A percentile compares a stretch with the other conserved stretches of the same genome.
Conservation (phyloP, 2,329 filamentous ascomycete genomes). For the Aureobasidium melanogenum region DNA sequence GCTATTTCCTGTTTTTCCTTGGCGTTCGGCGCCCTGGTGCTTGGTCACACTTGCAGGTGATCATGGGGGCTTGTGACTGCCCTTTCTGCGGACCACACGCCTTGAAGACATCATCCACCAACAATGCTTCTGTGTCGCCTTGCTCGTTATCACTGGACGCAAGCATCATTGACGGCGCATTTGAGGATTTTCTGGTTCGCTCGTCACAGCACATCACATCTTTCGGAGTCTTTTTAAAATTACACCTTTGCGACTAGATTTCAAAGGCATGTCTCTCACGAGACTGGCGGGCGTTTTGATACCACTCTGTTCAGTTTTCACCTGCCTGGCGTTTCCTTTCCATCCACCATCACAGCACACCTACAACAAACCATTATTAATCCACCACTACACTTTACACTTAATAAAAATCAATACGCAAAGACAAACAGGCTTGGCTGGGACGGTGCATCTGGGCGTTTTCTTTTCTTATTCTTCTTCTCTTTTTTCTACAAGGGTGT, state of each 20-base stretch:
- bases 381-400: neutral
- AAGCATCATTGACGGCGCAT: neutral
- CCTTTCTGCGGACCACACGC: neutral
- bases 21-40: constrained; percentile 5
- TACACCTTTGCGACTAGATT: constrained; percentile 6
- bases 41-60: constrained; percentile 10
- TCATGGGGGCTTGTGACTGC: constrained; percentile 3
- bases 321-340: neutral
- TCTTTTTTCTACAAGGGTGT: neutral
- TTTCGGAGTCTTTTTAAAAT: neutral
- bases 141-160: neutral
- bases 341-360: neutral
- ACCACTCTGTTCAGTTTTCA: neutral
- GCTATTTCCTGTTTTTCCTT: neutral
- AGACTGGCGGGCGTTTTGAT: constrained; percentile 9
- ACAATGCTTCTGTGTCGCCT: neutral
- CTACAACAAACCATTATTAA: neutral
- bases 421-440: constrained; percentile 2
- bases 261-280: constrained; percentile 2
- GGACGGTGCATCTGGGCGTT: constrained; percentile 5
- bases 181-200: neutral
- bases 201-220: neutral
- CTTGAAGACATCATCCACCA: neutral
- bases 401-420: neutral
- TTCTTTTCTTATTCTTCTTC: neutral